phyloP scores from a whole-genome alignment of 2,329 filamentous ascomycete genomes.

The Diaporthe caulivora region DNA sequence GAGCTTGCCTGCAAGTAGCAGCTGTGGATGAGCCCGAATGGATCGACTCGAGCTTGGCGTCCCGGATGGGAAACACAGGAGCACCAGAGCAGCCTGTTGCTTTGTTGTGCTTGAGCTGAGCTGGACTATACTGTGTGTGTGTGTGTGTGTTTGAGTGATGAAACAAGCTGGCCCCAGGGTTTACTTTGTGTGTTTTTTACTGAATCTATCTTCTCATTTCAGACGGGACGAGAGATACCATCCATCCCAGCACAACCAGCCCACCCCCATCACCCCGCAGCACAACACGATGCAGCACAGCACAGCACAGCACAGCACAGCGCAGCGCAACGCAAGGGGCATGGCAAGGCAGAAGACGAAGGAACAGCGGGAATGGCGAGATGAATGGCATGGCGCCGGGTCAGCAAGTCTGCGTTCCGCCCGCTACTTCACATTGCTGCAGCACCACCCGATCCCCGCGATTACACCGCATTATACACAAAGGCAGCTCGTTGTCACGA shows the following conservation, averaged over 20 bases:
- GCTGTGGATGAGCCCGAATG: conserved; percentile 22
- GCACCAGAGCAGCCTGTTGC: background rate
- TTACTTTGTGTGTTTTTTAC: too few relatives aligned
- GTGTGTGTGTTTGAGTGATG: background rate
- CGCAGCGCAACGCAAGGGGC: background rate
- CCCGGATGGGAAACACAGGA: conserved; percentile 28
- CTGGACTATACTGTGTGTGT: background rate
- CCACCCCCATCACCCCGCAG: background rate
- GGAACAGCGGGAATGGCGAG: background rate
- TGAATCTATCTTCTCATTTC: background rate
- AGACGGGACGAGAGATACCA: background rate
- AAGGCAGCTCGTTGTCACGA: background rate
- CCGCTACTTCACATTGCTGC: background rate
- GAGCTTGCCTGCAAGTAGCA: conserved; percentile 21
- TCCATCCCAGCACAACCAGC: background rate
- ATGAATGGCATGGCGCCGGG: conserved; percentile 17
- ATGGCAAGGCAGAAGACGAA: background rate
- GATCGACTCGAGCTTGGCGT: conserved; percentile 29
- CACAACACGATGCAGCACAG: background rate
- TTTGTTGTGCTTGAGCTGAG: conserved; percentile 2
- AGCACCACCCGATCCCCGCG: conserved; percentile 13
- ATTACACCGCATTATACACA: background rate
- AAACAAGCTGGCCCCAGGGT: conserved; percentile 3
- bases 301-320: background rate
- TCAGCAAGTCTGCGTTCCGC: conserved; percentile 16